Evolutionary conservation across 1,284 basidiomycete species (phyloP).

Genomic region (Austroboletus novae-zelandiae): DNA sequence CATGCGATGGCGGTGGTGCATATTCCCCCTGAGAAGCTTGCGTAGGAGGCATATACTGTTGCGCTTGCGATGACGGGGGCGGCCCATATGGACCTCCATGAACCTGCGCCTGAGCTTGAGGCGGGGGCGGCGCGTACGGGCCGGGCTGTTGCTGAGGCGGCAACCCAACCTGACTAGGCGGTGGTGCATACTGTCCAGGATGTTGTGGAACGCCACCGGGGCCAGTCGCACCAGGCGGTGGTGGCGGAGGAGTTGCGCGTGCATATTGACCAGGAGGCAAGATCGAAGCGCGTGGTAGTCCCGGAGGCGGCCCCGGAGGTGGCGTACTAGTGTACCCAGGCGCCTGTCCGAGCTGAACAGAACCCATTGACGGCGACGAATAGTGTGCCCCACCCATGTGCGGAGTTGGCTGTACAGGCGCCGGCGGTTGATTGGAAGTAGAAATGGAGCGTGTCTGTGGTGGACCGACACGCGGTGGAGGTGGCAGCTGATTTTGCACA

Average conservation of each 20-base stretch:
- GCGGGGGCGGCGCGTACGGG: constrained; percentile 33
- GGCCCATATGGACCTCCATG: constrained; percentile 20
- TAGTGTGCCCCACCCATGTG: constrained; percentile 45
- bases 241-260: constrained; percentile 32
- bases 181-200: constrained; percentile 33
- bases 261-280: constrained; percentile 34
- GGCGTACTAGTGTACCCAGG: constrained; percentile 37
- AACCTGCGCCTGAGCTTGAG: neutral
- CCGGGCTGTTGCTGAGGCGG: constrained; percentile 38
- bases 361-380: constrained; percentile 35
- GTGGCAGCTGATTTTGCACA: constrained; percentile 46
- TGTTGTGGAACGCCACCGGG: constrained; percentile 27
- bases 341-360: constrained; percentile 28
- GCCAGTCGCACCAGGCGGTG: constrained; percentile 38
- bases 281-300: constrained; percentile 33
- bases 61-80: constrained; percentile 7
- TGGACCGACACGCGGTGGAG: constrained; percentile 43
- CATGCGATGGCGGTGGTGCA: constrained; percentile 20
- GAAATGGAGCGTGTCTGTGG: constrained; percentile 39
- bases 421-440: constrained; percentile 34
- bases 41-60: constrained; percentile 18
- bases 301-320: constrained; percentile 37
- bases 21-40: constrained; percentile 15
- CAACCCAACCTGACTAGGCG: constrained; percentile 18
- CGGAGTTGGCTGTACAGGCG: constrained; percentile 29